Percentiles rank a stretch among this genome's conserved stretches.
Conservation (phyloP, 768 basidiomycete genomes). For the Filobasidium floriforme region DNA sequence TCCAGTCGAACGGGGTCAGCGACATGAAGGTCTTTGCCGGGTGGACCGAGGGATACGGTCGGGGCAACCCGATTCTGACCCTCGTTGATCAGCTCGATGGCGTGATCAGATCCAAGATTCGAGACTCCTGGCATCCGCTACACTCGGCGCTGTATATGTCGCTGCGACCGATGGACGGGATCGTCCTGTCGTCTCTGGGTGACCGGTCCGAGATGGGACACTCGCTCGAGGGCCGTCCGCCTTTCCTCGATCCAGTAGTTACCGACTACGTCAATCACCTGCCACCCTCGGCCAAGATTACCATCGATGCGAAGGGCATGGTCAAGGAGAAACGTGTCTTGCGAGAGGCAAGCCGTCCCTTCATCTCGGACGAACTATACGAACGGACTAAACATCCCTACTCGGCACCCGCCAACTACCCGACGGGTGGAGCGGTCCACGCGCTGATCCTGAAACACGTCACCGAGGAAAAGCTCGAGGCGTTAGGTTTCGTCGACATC, state of each 20-base stretch:
- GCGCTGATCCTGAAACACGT: conserved; percentile 24
- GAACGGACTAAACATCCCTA: conserved; percentile 30
- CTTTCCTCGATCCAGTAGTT: conserved; percentile 35
- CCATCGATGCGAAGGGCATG: conserved; percentile 9
- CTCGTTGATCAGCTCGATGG: conserved; percentile 27
- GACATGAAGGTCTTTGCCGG: conserved; percentile 6
- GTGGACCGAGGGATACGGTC: conserved; percentile 15
- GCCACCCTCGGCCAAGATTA: conserved; percentile 24
- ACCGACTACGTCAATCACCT: conserved; percentile 35
- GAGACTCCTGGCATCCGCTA: conserved; percentile 34
- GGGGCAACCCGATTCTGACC: conserved; percentile 25
- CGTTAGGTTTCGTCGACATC: conserved; percentile 31
- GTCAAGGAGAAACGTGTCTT: conserved; percentile 35
- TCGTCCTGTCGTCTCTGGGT: conserved; percentile 35
- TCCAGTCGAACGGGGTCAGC: conserved; percentile 17
- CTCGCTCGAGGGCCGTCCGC: conserved; percentile 35
- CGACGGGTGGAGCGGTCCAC: conserved; percentile 27
- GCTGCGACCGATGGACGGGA: conserved; percentile 31
- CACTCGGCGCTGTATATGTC: conserved; percentile 35
- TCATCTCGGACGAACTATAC: conserved; percentile 36
- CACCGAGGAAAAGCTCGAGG: conserved; percentile 29
- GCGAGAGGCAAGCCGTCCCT: conserved; percentile 37
- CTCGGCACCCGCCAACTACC: conserved; percentile 27
- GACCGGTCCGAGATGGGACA: conserved; percentile 41
- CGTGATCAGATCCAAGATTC: conserved; percentile 18